phyloP scores from a whole-genome alignment of 441 rosid species.

The Kokia cookei region DNA sequence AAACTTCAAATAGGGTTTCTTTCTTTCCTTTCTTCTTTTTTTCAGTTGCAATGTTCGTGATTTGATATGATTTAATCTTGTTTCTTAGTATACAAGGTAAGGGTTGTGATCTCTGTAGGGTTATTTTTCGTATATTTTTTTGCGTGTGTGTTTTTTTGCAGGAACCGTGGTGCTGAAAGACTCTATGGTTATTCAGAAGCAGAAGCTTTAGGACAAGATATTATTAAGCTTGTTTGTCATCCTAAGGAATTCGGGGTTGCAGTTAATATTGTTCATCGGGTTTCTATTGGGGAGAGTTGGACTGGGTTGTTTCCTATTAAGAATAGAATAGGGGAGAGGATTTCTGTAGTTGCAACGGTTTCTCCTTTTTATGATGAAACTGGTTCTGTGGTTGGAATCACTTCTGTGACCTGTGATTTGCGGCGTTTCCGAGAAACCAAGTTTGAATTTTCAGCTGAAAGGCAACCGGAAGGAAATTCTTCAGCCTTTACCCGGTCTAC shows the following conservation, averaged over 20 bases:
- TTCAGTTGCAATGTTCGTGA: background rate
- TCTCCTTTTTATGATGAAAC: conserved; percentile 80
- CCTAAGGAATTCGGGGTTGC: conserved; percentile 47
- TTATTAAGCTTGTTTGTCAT: conserved; percentile 55
- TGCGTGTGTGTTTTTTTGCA: conserved; percentile 12
- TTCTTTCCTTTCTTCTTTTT: background rate
- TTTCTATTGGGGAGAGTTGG: conserved; percentile 73
- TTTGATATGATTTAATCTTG: background rate
- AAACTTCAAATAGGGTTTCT: conserved; percentile 7
- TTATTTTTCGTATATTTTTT: background rate
- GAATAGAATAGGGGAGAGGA: conserved; percentile 55
- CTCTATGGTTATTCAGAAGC: conserved; percentile 71
- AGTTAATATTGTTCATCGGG: conserved; percentile 37
- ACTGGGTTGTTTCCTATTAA: conserved; percentile 73
- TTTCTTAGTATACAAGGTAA: background rate
- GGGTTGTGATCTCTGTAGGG: background rate
- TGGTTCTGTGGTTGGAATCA: conserved; percentile 63
- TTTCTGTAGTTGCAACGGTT: conserved; percentile 50
- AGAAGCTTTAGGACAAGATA: conserved; percentile 80
- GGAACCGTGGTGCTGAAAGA: conserved; percentile 81
- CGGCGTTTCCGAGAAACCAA: conserved; percentile 35
- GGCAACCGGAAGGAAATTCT: conserved; percentile 32
- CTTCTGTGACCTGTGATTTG: conserved; percentile 59
- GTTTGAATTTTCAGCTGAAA: conserved; percentile 22
- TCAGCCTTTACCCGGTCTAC: conserved; percentile 39